phyloP scores from a whole-genome alignment of 2,329 filamentous ascomycete species.

The Clonostachys rhizophaga region DNA sequence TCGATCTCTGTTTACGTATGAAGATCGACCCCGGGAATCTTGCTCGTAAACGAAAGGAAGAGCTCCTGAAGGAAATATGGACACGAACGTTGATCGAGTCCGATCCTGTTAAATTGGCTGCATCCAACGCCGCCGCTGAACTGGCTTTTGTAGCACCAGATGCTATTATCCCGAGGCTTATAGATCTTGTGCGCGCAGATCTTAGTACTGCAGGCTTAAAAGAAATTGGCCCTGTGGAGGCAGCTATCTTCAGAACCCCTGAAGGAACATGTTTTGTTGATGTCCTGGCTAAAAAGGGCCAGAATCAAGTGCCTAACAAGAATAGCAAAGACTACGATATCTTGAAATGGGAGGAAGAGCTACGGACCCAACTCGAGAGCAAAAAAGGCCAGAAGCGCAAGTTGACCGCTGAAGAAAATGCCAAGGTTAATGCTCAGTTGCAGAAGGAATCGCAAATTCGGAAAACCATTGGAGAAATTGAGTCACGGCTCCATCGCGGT shows the following conservation, averaged over 20 bases:
- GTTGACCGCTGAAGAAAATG: constrained; percentile 80
- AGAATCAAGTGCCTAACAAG: constrained; percentile 69
- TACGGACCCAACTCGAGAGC: constrained; percentile 79
- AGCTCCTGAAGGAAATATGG: constrained; percentile 65
- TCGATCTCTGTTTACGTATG: constrained; percentile 76
- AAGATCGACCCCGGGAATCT: constrained; percentile 80
- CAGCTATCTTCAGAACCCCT: constrained; percentile 86
- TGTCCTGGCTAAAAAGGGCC: constrained; percentile 78
- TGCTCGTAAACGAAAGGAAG: constrained; percentile 56
- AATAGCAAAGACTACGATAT: constrained; percentile 94
- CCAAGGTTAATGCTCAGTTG: constrained; percentile 87
- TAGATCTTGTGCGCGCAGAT: constrained; percentile 70
- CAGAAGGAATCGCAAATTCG: constrained; percentile 82
- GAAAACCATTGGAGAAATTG: constrained; percentile 62
- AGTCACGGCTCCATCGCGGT: constrained; percentile 71
- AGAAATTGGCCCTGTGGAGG: constrained; percentile 78
- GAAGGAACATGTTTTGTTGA: constrained; percentile 88
- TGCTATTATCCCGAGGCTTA: constrained; percentile 68
- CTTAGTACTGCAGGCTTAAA: constrained; percentile 66
- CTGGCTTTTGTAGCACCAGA: constrained; percentile 91
- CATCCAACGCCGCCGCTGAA: constrained; percentile 82
- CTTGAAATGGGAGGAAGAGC: constrained; percentile 93
- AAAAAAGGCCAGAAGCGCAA: constrained; percentile 93
- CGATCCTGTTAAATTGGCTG: constrained; percentile 55
- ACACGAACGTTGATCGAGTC: constrained; percentile 39